Evolutionary conservation across 345 rosid species (phyloP).

Genomic region (Gossypium turneri): DNA sequence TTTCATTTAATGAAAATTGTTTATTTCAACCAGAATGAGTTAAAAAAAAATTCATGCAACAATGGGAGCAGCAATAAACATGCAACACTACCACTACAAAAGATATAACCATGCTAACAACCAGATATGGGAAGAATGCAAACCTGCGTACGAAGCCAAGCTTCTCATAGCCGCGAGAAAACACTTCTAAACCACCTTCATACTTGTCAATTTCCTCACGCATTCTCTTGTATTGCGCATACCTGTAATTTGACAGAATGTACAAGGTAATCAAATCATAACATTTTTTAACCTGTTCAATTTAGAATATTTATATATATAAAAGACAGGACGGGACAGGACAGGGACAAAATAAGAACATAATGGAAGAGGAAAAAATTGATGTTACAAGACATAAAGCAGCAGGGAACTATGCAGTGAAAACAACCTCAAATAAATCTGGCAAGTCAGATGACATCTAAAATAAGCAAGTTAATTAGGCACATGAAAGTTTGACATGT

Average conservation of each 20-base stretch:
- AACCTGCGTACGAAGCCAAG: slow-evolving; percentile 87
- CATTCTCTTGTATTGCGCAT: slow-evolving; percentile 58
- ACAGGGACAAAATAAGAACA: background rate
- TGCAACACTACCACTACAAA: background rate
- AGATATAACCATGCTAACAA: background rate
- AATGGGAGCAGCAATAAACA: slow-evolving; percentile 6
- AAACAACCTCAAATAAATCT: background rate
- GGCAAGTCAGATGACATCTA: too few species aligned
- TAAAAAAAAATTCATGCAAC: slow-evolving; percentile 5
- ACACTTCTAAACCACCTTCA: slow-evolving; percentile 89
- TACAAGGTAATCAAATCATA: background rate
- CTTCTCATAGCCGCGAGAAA: slow-evolving; percentile 92
- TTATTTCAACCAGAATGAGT: background rate
- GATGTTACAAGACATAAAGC: background rate
- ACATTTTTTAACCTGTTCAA: background rate
- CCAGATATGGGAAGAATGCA: background rate
- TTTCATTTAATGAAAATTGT: background rate
- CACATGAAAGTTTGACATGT: background rate
- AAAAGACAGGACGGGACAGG: background rate
- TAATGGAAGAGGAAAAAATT: background rate
- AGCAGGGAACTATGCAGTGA: background rate
- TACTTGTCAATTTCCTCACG: slow-evolving; percentile 63
- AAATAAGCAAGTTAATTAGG: background rate
- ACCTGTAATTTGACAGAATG: slow-evolving; percentile 37
- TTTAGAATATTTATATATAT: slow-evolving; percentile 11